Percentiles rank a stretch among this genome's conserved stretches.
Evolutionary conservation across 2,329 filamentous ascomycete species (phyloP).

Genomic region (Pyrenophora seminiperda): DNA sequence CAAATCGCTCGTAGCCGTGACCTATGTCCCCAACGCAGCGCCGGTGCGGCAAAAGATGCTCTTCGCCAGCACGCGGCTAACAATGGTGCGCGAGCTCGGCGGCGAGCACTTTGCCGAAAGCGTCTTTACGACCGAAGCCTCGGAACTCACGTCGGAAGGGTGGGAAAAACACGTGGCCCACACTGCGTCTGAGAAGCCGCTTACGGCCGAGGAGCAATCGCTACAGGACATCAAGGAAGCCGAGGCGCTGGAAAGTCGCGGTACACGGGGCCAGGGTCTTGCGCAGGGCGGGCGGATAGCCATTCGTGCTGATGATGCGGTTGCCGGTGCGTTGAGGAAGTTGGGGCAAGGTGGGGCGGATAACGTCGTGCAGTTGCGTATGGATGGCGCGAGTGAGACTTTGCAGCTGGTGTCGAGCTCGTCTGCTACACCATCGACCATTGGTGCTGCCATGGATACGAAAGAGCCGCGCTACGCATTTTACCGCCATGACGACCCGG

Average conservation of each 20-base stretch:
- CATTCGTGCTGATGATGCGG: slow-evolving; percentile 64
- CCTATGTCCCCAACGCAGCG: slow-evolving; percentile 78
- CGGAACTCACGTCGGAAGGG: slow-evolving; percentile 71
- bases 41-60: slow-evolving; percentile 87
- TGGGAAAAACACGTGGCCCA: slow-evolving; percentile 77
- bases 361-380: slow-evolving; percentile 71
- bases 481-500: slow-evolving; percentile 68
- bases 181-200: slow-evolving; percentile 63
- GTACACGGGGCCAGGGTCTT: slow-evolving; percentile 61
- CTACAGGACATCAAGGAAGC: slow-evolving; percentile 74
- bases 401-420: slow-evolving; percentile 67
- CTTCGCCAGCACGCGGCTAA: slow-evolving; percentile 77
- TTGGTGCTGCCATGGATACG: slow-evolving; percentile 65
- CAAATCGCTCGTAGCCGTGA: slow-evolving; percentile 65
- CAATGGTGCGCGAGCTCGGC: slow-evolving; percentile 76
- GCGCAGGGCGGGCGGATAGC: slow-evolving; percentile 49
- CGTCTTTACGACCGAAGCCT: slow-evolving; percentile 71
- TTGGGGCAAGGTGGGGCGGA: slow-evolving; percentile 57
- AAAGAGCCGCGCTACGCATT: slow-evolving; percentile 79
- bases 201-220: slow-evolving; percentile 78
- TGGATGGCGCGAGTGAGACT: slow-evolving; percentile 71
- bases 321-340: slow-evolving; percentile 66
- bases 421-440: slow-evolving; percentile 60
- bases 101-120: slow-evolving; percentile 78
- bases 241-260: slow-evolving; percentile 74